Percentiles rank a stretch among this genome's conserved stretches.
Conservation (phyloP, 805 yeast genomes). For the Maudiozyma barnettii region DNA sequence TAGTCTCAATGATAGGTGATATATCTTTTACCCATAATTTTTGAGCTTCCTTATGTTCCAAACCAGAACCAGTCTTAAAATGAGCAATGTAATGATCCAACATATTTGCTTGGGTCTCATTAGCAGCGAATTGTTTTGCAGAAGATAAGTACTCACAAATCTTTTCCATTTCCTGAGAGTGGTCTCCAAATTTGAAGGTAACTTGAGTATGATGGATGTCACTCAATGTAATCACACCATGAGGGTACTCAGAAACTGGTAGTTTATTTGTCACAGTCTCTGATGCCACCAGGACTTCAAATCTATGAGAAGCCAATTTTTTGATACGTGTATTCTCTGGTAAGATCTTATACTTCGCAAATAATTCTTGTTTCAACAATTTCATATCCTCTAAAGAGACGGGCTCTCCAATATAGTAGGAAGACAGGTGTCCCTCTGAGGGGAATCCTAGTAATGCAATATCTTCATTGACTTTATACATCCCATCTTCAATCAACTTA, state of each 20-base stretch:
- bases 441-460: slow-evolving; percentile 65
- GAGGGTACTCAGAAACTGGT: slow-evolving; percentile 38
- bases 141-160: slow-evolving; percentile 46
- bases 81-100: slow-evolving; percentile 56
- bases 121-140: slow-evolving; percentile 60
- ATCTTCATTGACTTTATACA: slow-evolving; percentile 43
- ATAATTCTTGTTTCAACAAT: slow-evolving; percentile 41
- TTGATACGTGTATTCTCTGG: slow-evolving; percentile 67
- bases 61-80: slow-evolving; percentile 73
- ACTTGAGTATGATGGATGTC: slow-evolving; percentile 34
- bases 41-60: slow-evolving; percentile 78
- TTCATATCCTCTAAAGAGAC: slow-evolving; percentile 53
- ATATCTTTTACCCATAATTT: slow-evolving; percentile 80
- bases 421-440: slow-evolving; percentile 62
- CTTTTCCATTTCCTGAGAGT: slow-evolving; percentile 49
- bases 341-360: slow-evolving; percentile 33
- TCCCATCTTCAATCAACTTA: slow-evolving; percentile 35
- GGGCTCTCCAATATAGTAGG: slow-evolving; percentile 52
- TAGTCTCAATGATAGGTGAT: slow-evolving; percentile 69
- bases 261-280: slow-evolving; percentile 41
- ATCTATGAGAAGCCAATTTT: slow-evolving; percentile 41
- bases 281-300: slow-evolving; percentile 61
- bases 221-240: slow-evolving; percentile 30
- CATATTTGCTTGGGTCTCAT: slow-evolving; percentile 62
- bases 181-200: slow-evolving; percentile 68